Evolutionary conservation across 352 stramenopile genomes (phyloP), one percentile per base, ranked within the genome.

Genomic region (Globisporangium yorkense): DNA sequence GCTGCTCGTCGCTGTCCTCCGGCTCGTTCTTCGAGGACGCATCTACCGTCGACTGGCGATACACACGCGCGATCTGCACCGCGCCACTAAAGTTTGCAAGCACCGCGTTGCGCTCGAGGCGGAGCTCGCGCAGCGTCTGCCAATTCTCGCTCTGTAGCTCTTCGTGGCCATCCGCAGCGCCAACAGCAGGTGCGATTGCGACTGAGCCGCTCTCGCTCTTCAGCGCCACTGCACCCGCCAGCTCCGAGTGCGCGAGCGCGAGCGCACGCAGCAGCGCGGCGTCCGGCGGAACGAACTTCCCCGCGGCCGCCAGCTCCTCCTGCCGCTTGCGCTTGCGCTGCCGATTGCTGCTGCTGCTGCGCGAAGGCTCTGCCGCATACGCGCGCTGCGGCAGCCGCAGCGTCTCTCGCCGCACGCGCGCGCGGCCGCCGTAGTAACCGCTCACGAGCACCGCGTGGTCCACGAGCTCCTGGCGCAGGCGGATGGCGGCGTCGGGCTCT

Each of bases 281-380:
- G 48, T 68, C 66, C 43, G 87, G 37, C 12, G 73, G 71, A 10
- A 87, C 68, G 55, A 85, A 88, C 52, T 85, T 86, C 15, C 73
- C 71, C n/a, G 64, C 35, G 21, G 51, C 64, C 16, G 59, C 61
- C 47, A 88, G 70, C 35, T 77, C 55, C n/a, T 70, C 65, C 46
- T 70, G 56, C 20, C 71, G 67, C 47, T 86, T 79, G 16, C 77
- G 67, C 35, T 81, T 76, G 48, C 68, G 72, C 40, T 6, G 4
- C 12, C 13, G 40, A 0, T n/a, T 45, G 40, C 0, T 44, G 48
- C 43, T 54, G 51, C 31, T 51, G 20, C n/a, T 55, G 35, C 15
- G 43, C 46, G 24, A 41, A 27, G 51, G 20, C 20, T 46, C 43
- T 35, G 29, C 21, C 48, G 66, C 49, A 54, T 69, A 80, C 12